Base-by-base conservation (phyloP, 768 basidiomycete genomes). In the Dendrothele bispora region DNA sequence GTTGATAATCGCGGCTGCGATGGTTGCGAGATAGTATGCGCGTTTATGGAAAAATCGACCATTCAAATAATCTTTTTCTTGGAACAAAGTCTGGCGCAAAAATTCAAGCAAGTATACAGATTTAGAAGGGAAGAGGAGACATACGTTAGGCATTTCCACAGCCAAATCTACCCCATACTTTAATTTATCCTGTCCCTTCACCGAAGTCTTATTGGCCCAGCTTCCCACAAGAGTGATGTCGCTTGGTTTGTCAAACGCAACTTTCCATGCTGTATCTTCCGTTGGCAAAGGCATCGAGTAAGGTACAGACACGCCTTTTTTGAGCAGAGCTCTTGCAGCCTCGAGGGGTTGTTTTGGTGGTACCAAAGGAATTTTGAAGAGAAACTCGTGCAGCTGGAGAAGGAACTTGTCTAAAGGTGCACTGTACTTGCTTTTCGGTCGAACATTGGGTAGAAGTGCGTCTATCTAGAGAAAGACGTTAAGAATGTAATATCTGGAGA, bases 21-120 rank as follows among this genome's bases (percentile, higher is more conserved):
- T 70, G 4, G 79, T 80, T 6, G 93, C 87, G 17, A 98, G 78
- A 66, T 91, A 99, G 61, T 88, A 93, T 0, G 91, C 85, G 30
- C 91, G 77, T 61, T 98, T 98, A 61, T 95, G 88, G 62, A 95
- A 95, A 63, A 88, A 93, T 10, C 97, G 82, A 7, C 84, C 80
- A 60, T 94, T 86, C 48, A 93, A 72, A 54, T 92, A 91, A 61
- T 98, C 95, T 62, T 98, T 99, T 59, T 95, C 91, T 70, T 95
- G 91, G 59, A 98, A 95, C n/a, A 97, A 71, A 39, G 56, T 63
- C 88, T 89, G 45, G 17, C 11, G 7, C 43, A 48, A 49, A n/a
- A n/a, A n/a, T 42, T 43, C 39, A 6, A 12, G 17, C 14, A 8
- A 7, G 45, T 14, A 24, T 22, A 21, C 10, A 12, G 17, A 36